phyloP scores from a whole-genome alignment of 2,329 filamentous ascomycete species.

The Malbranchea zuffiana region DNA sequence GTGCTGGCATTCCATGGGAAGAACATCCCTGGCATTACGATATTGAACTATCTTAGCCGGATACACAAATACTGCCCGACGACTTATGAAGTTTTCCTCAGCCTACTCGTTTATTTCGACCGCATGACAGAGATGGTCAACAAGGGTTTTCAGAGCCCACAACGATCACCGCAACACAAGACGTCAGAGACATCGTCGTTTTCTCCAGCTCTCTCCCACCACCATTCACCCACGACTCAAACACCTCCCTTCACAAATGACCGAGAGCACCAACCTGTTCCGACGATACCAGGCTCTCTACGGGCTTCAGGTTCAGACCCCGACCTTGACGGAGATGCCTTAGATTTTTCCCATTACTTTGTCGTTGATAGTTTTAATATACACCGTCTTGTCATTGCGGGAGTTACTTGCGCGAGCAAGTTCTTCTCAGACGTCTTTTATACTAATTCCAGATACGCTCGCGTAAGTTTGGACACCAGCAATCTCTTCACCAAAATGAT shows the following conservation, averaged over 20 bases:
- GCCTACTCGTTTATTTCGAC: conserved; percentile 92
- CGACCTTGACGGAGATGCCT: conserved; percentile 23
- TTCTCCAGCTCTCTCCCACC: conserved; percentile 17
- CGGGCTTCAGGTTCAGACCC: neutral
- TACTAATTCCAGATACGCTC: conserved; percentile 97
- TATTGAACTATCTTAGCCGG: conserved; percentile 84
- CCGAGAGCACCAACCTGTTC: conserved; percentile 1
- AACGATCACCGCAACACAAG: conserved; percentile 16
- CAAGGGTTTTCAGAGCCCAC: conserved; percentile 38
- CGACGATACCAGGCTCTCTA: conserved; percentile 1
- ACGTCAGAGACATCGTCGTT: conserved; percentile 15
- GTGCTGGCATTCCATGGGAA: conserved; percentile 96
- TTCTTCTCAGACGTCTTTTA: conserved; percentile 99
- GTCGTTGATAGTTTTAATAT: conserved; percentile 99
- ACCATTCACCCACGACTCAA: conserved; percentile 13
- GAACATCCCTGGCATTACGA: conserved; percentile 94
- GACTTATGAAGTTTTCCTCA: conserved; percentile 95
- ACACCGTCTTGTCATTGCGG: conserved; percentile 88
- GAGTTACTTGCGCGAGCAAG: conserved; percentile 96
- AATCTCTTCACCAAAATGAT: conserved; percentile 3
- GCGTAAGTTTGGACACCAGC: conserved; percentile 53
- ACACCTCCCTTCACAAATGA: neutral
- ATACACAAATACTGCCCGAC: conserved; percentile 99
- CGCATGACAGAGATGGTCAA: conserved; percentile 97
- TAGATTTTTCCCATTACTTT: conserved; percentile 60